Percentiles rank a stretch among this genome's conserved stretches.
These are phyloP conservation scores for Oxyria digyna DNA, from an alignment of 148 eudicot species.

Conservation along the genomic window DNA sequence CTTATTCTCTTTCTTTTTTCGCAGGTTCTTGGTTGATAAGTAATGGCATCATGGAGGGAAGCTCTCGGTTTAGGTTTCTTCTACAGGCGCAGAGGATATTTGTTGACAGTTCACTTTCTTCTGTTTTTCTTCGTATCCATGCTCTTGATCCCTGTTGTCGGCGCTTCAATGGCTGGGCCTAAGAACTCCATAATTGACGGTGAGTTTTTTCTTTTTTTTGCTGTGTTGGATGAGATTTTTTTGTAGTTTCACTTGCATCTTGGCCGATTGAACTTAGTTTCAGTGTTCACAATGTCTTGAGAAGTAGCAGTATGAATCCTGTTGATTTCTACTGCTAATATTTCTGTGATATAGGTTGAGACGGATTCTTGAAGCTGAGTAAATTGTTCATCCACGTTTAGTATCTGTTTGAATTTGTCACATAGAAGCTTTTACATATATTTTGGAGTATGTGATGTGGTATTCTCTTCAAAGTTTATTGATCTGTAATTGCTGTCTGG, in stretches of 20 bases:
- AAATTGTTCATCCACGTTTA: background rate
- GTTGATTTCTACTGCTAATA: background rate
- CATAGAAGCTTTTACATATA: background rate
- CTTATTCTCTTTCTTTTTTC: background rate
- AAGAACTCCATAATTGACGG: constrained; percentile 15
- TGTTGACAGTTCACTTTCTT: constrained; percentile 21
- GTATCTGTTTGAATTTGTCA: background rate
- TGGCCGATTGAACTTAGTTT: background rate
- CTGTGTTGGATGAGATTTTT: background rate
- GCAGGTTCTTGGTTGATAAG: constrained; percentile 8
- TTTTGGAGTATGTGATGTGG: background rate
- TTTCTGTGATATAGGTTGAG: background rate
- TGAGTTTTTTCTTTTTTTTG: background rate
- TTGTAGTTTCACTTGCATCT: background rate
- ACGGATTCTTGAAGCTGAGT: background rate
- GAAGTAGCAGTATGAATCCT: background rate
- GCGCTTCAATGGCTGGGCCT: constrained; percentile 29
- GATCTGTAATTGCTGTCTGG: background rate
- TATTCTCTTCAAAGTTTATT: background rate
- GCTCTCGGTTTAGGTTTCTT: constrained; percentile 13
- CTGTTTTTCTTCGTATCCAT: constrained; percentile 29
- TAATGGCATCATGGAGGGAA: constrained; percentile 38
- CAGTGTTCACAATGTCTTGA: background rate
- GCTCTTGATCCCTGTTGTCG: constrained; percentile 36
- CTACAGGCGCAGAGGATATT: constrained; percentile 25